phyloP scores from a whole-genome alignment of 129 eudicot genomes.

The Escallonia rubra region DNA sequence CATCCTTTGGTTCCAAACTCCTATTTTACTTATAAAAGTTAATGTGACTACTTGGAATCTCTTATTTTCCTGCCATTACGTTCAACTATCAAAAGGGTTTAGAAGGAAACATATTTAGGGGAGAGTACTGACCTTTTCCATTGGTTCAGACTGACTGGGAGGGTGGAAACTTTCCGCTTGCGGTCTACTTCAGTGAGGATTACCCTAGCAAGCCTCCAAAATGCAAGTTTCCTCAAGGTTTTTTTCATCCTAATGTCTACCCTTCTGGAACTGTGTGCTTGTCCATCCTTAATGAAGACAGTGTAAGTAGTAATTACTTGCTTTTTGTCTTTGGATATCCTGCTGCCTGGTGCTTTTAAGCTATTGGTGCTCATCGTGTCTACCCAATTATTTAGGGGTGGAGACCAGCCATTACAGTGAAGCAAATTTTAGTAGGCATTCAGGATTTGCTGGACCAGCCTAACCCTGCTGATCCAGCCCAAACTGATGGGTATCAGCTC shows the following conservation, averaged over 20 bases:
- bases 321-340: background rate
- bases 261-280: constrained; percentile 66
- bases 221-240: constrained; percentile 59
- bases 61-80: too few species aligned
- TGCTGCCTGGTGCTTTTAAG: background rate
- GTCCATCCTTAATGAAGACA: constrained; percentile 62
- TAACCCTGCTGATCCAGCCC: constrained; percentile 74
- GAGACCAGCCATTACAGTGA: constrained; percentile 78
- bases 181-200: constrained; percentile 74
- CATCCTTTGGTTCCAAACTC: too few species aligned
- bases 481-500: constrained; percentile 62
- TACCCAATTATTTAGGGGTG: constrained; percentile 37
- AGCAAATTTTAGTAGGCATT: constrained; percentile 66
- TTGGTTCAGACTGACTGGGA: constrained; percentile 91
- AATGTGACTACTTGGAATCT: too few species aligned
- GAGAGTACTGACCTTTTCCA: background rate
- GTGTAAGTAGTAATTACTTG: constrained; percentile 24
- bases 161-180: constrained; percentile 74
- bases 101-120: background rate
- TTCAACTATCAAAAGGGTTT: too few species aligned
- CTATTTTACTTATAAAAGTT: too few species aligned
- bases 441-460: constrained; percentile 65
- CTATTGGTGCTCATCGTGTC: background rate
- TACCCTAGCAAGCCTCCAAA: constrained; percentile 81
- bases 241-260: constrained; percentile 73